Percentiles rank a stretch among this genome's conserved stretches.
phyloP scores from a whole-genome alignment of 1,139 yeast species.

The Meyerozyma smithsonii region DNA sequence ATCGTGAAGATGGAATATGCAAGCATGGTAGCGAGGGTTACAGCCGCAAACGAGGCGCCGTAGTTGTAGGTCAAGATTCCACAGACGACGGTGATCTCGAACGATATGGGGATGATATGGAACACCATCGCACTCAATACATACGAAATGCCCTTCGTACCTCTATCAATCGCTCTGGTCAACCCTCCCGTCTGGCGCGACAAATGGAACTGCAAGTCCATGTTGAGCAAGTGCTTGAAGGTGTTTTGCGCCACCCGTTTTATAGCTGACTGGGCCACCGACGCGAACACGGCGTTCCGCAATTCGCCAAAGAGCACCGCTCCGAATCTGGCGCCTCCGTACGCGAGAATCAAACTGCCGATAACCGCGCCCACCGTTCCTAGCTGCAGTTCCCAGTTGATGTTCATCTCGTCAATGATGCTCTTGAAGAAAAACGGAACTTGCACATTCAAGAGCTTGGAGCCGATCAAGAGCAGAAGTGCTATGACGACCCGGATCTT shows the following conservation, averaged over 20 bases:
- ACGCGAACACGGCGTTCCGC: conserved; percentile 90
- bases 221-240: conserved; percentile 71
- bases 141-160: conserved; percentile 94
- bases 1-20: conserved; percentile 86
- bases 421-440: conserved; percentile 93
- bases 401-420: conserved; percentile 88
- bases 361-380: conserved; percentile 60
- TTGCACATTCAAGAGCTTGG: conserved; percentile 85
- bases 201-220: conserved; percentile 88
- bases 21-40: conserved; percentile 82
- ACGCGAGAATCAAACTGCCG: conserved; percentile 75
- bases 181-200: conserved; percentile 93
- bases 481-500: conserved; percentile 76
- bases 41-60: conserved; percentile 84
- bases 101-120: conserved; percentile 88
- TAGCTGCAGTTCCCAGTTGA: conserved; percentile 70
- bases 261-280: conserved; percentile 93
- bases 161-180: conserved; percentile 94
- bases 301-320: conserved; percentile 92
- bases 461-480: conserved; percentile 62
- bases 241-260: conserved; percentile 86
- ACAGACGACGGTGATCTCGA: conserved; percentile 89
- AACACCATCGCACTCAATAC: conserved; percentile 94
- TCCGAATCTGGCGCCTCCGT: conserved; percentile 93
- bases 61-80: conserved; percentile 91